These are phyloP conservation scores for Amaranthus tricolor DNA, from an alignment of 179 eudicot genomes.

Conservation along the genomic window DNA sequence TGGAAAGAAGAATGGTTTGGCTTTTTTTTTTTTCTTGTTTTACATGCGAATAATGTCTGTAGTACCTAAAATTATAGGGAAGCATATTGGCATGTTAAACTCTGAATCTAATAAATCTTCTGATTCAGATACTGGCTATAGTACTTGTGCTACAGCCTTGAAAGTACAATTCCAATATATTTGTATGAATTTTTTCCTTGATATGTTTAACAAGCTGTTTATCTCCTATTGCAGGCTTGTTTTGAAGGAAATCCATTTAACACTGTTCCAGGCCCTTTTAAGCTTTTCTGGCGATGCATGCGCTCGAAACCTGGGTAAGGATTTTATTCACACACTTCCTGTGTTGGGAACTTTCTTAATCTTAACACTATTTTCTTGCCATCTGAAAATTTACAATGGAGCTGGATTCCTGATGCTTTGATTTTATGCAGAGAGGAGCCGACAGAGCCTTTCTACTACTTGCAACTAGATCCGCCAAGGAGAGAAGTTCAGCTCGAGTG, in stretches of 20 bases:
- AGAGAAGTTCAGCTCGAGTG: slow-evolving; percentile 61
- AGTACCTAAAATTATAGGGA: too few species aligned
- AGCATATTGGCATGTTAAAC: not conserved
- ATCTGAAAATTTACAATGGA: not conserved
- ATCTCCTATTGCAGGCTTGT: slow-evolving; percentile 52
- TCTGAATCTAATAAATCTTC: not conserved
- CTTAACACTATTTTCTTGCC: not conserved
- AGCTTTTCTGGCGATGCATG: slow-evolving; percentile 90
- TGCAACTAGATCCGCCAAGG: slow-evolving; percentile 69
- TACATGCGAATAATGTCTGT: too few species aligned
- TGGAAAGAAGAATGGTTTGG: too few species aligned
- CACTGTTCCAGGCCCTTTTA: slow-evolving; percentile 88
- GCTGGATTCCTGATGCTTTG: slow-evolving; percentile 3
- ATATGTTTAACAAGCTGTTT: not conserved
- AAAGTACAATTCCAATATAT: not conserved
- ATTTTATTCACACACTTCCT: not conserved
- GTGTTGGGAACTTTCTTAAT: not conserved
- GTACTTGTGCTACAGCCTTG: not conserved
- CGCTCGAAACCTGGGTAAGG: slow-evolving; percentile 81
- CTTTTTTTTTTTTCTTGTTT: too few species aligned
- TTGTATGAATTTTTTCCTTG: not conserved
- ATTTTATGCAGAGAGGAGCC: slow-evolving; percentile 76
- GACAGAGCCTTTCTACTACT: slow-evolving; percentile 64
- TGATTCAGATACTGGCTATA: not conserved
- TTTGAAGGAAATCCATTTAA: slow-evolving; percentile 91